Percentiles rank a stretch among this genome's conserved stretches.
Evolutionary conservation across 805 yeast genomes (phyloP).

Genomic region (Grigorovia transvaalensis): DNA sequence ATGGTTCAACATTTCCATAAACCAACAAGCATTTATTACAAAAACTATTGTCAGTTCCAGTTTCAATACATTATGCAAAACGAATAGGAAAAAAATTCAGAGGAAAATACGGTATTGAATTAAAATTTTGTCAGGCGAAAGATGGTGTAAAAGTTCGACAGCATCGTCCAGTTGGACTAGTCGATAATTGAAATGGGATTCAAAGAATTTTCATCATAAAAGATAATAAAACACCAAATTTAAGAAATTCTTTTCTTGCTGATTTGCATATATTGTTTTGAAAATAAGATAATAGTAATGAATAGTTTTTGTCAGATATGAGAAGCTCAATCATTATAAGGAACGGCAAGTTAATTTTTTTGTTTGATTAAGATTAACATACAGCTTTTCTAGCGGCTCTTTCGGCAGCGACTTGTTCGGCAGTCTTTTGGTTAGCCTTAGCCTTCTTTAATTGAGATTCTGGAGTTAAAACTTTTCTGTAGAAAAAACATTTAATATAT

Average conservation of each 20-base stretch:
- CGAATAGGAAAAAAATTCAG: neutral
- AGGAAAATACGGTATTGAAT: neutral
- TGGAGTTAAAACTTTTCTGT: constrained; percentile 46
- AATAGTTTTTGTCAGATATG: neutral
- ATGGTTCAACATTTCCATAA: neutral
- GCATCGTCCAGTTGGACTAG: constrained; percentile 51
- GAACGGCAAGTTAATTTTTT: no score
- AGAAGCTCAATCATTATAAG: no score
- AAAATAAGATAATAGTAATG: neutral
- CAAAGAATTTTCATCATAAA: constrained; percentile 43
- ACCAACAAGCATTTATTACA: neutral
- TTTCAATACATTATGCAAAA: neutral
- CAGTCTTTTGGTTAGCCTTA: constrained; percentile 66
- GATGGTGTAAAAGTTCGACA: constrained; percentile 66
- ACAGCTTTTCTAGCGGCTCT: constrained; percentile 70
- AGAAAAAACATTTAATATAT: constrained; percentile 1
- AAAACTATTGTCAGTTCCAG: no score
- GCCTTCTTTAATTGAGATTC: constrained; percentile 79
- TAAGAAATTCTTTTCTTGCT: neutral
- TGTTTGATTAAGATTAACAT: constrained; percentile 33
- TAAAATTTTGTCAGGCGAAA: constrained; percentile 47
- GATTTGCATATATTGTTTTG: neutral
- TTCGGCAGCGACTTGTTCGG: constrained; percentile 71
- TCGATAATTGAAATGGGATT: constrained; percentile 37
- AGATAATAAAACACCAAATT: neutral